A percentile compares a stretch with the other conserved stretches of the same genome.
Evolutionary conservation across 1,284 basidiomycete genomes (phyloP).

Genomic region (Lentinula novae-zelandiae): DNA sequence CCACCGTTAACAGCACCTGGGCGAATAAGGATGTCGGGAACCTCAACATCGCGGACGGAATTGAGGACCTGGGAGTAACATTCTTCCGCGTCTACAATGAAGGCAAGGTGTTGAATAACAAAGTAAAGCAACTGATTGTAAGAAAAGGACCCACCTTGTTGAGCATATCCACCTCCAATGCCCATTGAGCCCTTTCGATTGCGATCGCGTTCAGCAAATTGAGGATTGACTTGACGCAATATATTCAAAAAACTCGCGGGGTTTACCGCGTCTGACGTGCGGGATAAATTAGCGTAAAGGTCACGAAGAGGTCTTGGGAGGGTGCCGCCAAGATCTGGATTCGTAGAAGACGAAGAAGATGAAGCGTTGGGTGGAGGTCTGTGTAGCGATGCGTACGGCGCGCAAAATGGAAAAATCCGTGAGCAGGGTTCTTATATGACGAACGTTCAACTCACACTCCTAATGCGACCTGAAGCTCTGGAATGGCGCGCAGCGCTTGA

Average conservation of each 20-base stretch:
- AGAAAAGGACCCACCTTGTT: constrained; percentile 63
- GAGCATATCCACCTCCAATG: constrained; percentile 60
- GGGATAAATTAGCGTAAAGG: constrained; percentile 70
- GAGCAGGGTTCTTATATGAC: background rate
- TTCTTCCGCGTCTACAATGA: constrained; percentile 84
- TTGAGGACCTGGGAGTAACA: constrained; percentile 88
- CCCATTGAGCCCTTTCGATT: constrained; percentile 35
- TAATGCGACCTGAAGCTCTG: constrained; percentile 79
- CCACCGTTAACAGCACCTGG: constrained; percentile 28
- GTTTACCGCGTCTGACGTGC: constrained; percentile 76
- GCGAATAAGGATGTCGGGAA: constrained; percentile 9
- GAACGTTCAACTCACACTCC: constrained; percentile 33
- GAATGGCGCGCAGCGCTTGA: constrained; percentile 88
- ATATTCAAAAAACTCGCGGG: constrained; percentile 72
- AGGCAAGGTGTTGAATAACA: background rate
- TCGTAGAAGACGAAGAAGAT: constrained; percentile 11
- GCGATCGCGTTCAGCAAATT: constrained; percentile 81
- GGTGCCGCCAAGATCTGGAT: constrained; percentile 23
- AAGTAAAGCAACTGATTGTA: background rate
- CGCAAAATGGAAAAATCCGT: constrained; percentile 29
- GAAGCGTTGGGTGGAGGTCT: constrained; percentile 1
- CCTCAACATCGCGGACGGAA: constrained; percentile 65
- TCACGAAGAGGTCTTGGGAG: constrained; percentile 65
- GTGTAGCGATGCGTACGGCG: constrained; percentile 19
- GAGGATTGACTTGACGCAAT: constrained; percentile 81